These are phyloP conservation scores for Panellus pusillus DNA, from an alignment of 768 basidiomycete genomes.

Conservation along the genomic window DNA sequence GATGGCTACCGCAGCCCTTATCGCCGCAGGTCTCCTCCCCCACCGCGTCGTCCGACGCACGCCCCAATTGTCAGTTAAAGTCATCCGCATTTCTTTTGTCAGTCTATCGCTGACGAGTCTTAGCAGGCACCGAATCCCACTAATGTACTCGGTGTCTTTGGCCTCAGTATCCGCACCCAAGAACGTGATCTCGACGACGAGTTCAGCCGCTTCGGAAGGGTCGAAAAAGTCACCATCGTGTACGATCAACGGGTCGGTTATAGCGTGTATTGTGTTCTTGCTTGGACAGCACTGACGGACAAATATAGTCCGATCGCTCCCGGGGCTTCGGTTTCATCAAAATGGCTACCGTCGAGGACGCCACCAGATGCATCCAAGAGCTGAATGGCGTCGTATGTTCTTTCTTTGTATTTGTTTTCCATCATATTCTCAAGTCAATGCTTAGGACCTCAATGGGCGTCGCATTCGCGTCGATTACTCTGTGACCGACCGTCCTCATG, in stretches of 20 bases:
- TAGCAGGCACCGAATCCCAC: conserved; percentile 85
- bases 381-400: conserved; percentile 84
- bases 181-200: conserved; percentile 95
- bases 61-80: conserved; percentile 66
- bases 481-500: conserved; percentile 90
- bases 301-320: conserved; percentile 80
- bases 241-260: conserved; percentile 90
- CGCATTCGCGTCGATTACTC: conserved; percentile 97
- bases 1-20: conserved; percentile 53
- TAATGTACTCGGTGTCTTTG: conserved; percentile 94
- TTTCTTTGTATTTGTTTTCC: background rate
- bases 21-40: conserved; percentile 58
- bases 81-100: background rate
- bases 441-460: conserved; percentile 89
- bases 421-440: conserved; percentile 6
- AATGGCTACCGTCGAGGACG: conserved; percentile 89
- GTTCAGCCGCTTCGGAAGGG: conserved; percentile 83
- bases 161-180: conserved; percentile 91
- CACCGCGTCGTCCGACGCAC: conserved; percentile 65
- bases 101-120: conserved; percentile 32
- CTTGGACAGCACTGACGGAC: conserved; percentile 14
- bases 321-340: conserved; percentile 98
- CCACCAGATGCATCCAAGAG: conserved; percentile 81
- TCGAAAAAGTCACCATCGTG: conserved; percentile 95
- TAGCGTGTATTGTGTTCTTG: background rate